Conservation (phyloP, 2,329 filamentous ascomycete genomes). For the Penicillium hordei region DNA sequence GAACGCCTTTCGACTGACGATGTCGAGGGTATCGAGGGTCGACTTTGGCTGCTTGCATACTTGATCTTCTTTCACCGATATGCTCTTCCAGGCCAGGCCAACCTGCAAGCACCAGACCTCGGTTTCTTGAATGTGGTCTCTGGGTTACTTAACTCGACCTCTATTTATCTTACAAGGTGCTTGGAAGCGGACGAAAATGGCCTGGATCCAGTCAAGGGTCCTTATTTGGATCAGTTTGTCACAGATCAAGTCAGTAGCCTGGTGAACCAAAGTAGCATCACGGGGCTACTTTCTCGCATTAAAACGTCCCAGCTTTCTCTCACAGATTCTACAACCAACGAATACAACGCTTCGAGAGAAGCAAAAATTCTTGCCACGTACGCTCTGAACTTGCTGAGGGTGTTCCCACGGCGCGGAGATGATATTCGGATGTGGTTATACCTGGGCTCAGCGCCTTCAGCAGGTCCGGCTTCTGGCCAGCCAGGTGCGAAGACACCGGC, state of each 20-base stretch:
- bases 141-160: conserved; percentile 55
- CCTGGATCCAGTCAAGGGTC: conserved; percentile 29
- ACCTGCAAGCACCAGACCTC: conserved; percentile 48
- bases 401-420: conserved; percentile 77
- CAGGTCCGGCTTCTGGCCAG: conserved; percentile 35
- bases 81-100: conserved; percentile 40
- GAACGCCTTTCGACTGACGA: conserved; percentile 34
- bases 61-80: conserved; percentile 59
- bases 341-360: conserved; percentile 52
- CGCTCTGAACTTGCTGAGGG: conserved; percentile 77
- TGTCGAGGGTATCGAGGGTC: conserved; percentile 41
- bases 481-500: conserved; percentile 56
- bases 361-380: conserved; percentile 80
- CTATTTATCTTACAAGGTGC: conserved; percentile 53
- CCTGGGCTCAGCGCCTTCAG: conserved; percentile 61
- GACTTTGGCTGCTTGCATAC: conserved; percentile 59
- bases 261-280: conserved; percentile 73
- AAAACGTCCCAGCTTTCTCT: conserved; percentile 29
- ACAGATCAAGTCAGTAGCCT: conserved; percentile 66
- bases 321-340: conserved; percentile 21
- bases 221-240: conserved; percentile 55
- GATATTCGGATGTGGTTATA: conserved; percentile 96
- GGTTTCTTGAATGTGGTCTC: conserved; percentile 59
- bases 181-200: conserved; percentile 47
- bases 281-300: conserved; percentile 56